phyloP scores from a whole-genome alignment of 495 filamentous ascomycete genomes.

The Neurospora pannonica region DNA sequence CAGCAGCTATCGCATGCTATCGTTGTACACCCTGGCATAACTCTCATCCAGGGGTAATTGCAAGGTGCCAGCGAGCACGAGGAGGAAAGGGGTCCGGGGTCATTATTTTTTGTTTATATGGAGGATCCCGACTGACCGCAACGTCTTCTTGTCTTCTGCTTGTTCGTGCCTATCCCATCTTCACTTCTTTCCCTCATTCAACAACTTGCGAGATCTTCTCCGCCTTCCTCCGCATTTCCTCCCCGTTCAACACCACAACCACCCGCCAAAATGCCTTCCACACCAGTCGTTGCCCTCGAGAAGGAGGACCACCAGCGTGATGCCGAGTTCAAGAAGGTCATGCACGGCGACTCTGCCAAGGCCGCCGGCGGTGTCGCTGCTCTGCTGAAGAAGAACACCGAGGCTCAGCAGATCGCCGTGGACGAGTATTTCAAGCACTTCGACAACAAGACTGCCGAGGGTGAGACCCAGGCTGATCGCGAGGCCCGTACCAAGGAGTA shows the following conservation, averaged over 20 bases:
- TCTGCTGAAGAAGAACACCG: conserved; percentile 74
- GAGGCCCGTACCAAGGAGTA: conserved; percentile 84
- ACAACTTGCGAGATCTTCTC: neutral
- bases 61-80: neutral
- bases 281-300: conserved; percentile 54
- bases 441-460: conserved; percentile 80
- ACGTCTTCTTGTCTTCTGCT: neutral
- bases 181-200: conserved; percentile 2
- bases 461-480: conserved; percentile 73
- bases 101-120: neutral
- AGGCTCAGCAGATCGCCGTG: conserved; percentile 77
- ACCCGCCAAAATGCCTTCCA: conserved; percentile 51
- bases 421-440: conserved; percentile 99
- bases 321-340: conserved; percentile 83
- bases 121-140: neutral
- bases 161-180: conserved; percentile 1
- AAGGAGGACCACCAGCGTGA: conserved; percentile 78
- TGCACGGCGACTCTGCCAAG: conserved; percentile 79
- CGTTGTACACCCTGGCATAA: conserved; percentile 1
- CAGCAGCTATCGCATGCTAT: conserved; percentile 1
- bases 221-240: neutral
- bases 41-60: neutral
- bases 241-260: conserved; percentile 6
- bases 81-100: neutral
- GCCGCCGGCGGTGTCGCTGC: conserved; percentile 66